Base-by-base conservation (phyloP, 495 filamentous ascomycete species). In the Aspergillus leporis region DNA sequence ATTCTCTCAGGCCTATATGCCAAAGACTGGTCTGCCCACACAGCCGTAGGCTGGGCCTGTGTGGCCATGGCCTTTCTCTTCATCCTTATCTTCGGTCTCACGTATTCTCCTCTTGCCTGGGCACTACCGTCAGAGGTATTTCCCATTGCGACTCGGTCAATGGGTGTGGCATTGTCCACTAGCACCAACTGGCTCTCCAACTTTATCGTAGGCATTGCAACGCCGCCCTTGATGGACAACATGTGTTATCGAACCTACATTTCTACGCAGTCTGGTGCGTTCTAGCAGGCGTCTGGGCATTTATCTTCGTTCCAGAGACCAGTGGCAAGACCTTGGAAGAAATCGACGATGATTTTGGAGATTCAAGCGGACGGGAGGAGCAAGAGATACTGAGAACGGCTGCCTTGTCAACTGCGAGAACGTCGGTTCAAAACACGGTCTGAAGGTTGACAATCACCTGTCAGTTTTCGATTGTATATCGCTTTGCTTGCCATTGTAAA, bases 41-140 rank as follows among this genome's bases (percentile, higher is more conserved):
- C 23, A 28, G 62, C n/a, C 9, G 60, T 56, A 4, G 69, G 55
- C 16, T 72, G 69, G 69, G 49, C 57, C 50, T 58, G 62, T n/a
- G 66, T 64, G 10, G 66, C 65, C 2, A 34, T 67, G 18, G 46
- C 62, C 16, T 64, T 53, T 60, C 31, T 36, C 52, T 61, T 19
- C 41, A 43, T 46, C 48, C 49, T 21, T 10, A 28, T 46, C 22
- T 43, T 23, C 19, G 4, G 41, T 7, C 18, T 25, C 46, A 36
- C 47, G 16, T 68, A 63, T 13, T 58, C 55, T 1, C 66, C 66
- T 18, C 53, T 68, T 14, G 60, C 51, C 0, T 68, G 66, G 66
- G 61, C 59, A 13, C 52, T 69, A 1, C 63, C 66, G 21, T 53
- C 63, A 5, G 63, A 69, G 43, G 60, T 69, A 6, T 69, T 62